Conservation (phyloP, 768 basidiomycete species). For the Guyanaporus albipodus region DNA sequence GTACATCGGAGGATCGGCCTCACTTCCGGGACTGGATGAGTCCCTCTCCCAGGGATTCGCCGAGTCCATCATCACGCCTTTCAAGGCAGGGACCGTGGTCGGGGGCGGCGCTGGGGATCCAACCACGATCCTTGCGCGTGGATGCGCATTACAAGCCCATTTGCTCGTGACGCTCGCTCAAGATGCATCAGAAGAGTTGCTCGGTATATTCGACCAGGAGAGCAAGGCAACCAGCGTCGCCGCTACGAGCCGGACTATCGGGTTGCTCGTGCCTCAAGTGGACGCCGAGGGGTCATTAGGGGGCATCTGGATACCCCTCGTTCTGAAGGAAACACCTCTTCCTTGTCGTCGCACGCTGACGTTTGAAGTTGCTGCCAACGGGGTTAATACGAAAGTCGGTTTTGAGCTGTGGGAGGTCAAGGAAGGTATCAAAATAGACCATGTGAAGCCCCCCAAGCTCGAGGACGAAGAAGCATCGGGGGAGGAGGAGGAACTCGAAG, state of each 20-base stretch:
- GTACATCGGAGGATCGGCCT: conserved; percentile 73
- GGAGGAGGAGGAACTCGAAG: conserved; percentile 53
- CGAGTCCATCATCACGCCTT: conserved; percentile 62
- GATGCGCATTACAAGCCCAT: conserved; percentile 73
- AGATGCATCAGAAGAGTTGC: conserved; percentile 49
- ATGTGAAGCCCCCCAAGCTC: conserved; percentile 43
- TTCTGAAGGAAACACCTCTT: conserved; percentile 67
- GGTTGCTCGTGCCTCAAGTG: conserved; percentile 57
- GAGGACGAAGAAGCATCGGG: conserved; percentile 46
- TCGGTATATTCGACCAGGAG: conserved; percentile 44
- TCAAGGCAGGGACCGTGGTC: conserved; percentile 59
- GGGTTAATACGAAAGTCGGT: conserved; percentile 39
- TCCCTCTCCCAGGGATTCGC: conserved; percentile 49
- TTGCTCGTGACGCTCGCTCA: conserved; percentile 48
- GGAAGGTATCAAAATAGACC: conserved; percentile 63
- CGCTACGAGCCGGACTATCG: conserved; percentile 61
- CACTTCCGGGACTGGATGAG: conserved; percentile 72
- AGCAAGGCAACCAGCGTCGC: conserved; percentile 41
- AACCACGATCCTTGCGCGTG: conserved; percentile 70
- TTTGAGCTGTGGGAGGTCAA: conserved; percentile 78
- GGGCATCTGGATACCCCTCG: conserved; percentile 61
- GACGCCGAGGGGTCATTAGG: conserved; percentile 43
- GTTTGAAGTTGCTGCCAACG: conserved; percentile 53
- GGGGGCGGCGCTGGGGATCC: conserved; percentile 77
- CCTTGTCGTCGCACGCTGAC: conserved; percentile 60